A percentile compares a stretch with the other conserved stretches of the same genome.
Evolutionary conservation across 768 basidiomycete genomes (phyloP).

Genomic region (Mycena polygramma): DNA sequence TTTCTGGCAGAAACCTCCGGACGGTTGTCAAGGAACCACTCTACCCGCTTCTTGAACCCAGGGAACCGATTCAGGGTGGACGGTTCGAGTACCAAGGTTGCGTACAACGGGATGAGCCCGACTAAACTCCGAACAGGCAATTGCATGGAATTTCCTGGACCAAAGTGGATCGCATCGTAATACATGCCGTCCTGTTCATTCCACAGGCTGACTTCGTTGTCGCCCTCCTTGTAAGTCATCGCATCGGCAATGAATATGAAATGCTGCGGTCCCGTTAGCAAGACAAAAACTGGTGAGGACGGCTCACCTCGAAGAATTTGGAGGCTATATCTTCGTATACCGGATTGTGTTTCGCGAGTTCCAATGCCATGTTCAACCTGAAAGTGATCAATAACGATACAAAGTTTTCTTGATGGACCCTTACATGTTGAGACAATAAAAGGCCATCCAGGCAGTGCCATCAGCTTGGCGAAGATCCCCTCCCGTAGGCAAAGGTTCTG

Average conservation of each 20-base stretch:
- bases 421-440: conserved; percentile 96
- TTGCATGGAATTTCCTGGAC: conserved; percentile 85
- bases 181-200: conserved; percentile 98
- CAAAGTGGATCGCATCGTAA: conserved; percentile 96
- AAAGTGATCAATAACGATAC: conserved; percentile 17
- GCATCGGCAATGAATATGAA: conserved; percentile 99
- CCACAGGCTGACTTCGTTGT: conserved; percentile 88
- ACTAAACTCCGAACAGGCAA: conserved; percentile 95
- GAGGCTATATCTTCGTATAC: conserved; percentile 99
- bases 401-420: neutral
- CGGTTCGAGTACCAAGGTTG: conserved; percentile 94
- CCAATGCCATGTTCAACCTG: conserved; percentile 97
- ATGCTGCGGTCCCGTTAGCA: conserved; percentile 65
- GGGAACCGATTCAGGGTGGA: conserved; percentile 90
- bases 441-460: conserved; percentile 99
- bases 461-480: conserved; percentile 96
- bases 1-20: conserved; percentile 89
- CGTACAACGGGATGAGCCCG: conserved; percentile 97
- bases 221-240: conserved; percentile 92
- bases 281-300: conserved; percentile 27
- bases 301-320: conserved; percentile 89
- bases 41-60: conserved; percentile 98
- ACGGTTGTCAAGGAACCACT: conserved; percentile 98
- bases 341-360: conserved; percentile 96
- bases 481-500: conserved; percentile 95